Evolutionary conservation across 306 rosid genomes (phyloP).

Genomic region (Vigna radiata): DNA sequence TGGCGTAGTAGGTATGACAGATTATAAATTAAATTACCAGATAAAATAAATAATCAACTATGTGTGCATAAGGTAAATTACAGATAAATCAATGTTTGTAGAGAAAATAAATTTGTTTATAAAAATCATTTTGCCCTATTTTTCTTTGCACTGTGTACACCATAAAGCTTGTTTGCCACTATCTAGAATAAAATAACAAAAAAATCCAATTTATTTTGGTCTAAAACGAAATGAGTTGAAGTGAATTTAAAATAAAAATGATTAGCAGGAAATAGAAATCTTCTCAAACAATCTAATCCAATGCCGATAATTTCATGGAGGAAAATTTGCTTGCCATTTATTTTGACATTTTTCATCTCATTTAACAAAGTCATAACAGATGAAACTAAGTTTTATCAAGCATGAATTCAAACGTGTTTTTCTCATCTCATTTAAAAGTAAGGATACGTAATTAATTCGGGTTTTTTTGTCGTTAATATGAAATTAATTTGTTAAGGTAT

Average conservation of each 20-base stretch:
- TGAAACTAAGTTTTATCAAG: background rate
- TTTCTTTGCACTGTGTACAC: background rate
- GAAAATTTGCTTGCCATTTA: background rate
- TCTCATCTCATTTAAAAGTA: too few relatives aligned
- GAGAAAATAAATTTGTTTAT: background rate
- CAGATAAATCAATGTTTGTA: background rate
- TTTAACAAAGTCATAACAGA: background rate
- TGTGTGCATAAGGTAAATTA: background rate
- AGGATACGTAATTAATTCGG: background rate
- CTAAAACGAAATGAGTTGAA: too few relatives aligned
- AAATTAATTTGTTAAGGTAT: constrained; percentile 26
- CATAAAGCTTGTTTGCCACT: too few relatives aligned
- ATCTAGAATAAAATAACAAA: too few relatives aligned
- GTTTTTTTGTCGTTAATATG: background rate
- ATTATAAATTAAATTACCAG: background rate
- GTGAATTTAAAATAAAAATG: too few relatives aligned
- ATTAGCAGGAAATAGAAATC: too few relatives aligned
- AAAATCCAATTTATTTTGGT: too few relatives aligned
- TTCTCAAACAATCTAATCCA: too few relatives aligned
- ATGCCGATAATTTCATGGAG: too few relatives aligned
- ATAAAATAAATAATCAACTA: background rate
- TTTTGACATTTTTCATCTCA: background rate
- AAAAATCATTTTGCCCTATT: background rate
- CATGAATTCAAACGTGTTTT: background rate
- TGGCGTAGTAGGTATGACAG: too few relatives aligned